Evolutionary conservation across 768 basidiomycete genomes (phyloP).

Genomic region (Peribolospora kevripleyi): DNA sequence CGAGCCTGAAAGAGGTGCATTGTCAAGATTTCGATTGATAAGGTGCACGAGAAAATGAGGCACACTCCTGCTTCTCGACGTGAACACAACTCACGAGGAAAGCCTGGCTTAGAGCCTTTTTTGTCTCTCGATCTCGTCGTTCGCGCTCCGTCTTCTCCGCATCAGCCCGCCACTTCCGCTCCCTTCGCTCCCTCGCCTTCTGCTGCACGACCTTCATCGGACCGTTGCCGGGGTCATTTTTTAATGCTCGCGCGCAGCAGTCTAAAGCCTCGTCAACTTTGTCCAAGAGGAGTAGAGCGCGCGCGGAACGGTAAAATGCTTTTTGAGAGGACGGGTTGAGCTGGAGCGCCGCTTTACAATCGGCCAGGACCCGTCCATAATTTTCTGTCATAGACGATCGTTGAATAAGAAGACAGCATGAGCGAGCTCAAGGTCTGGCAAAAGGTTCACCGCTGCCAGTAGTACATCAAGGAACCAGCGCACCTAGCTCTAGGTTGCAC

Average conservation of each 20-base stretch:
- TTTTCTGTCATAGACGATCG: conserved; percentile 34
- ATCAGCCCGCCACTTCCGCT: conserved; percentile 10
- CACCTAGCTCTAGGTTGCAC: conserved; percentile 69
- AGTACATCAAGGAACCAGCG: conserved; percentile 14
- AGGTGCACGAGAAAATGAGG: neutral
- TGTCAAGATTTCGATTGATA: conserved; percentile 1
- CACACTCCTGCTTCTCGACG: too few species aligned
- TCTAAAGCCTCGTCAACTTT: conserved; percentile 61
- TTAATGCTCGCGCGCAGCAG: conserved; percentile 7
- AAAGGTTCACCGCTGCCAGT: neutral
- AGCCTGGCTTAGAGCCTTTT: conserved; percentile 32
- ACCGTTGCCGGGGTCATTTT: conserved; percentile 30
- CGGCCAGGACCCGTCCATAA: conserved; percentile 58
- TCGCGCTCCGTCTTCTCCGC: conserved; percentile 17
- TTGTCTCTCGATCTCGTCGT: conserved; percentile 23
- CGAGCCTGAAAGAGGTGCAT: conserved; percentile 32
- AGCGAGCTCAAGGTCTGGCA: neutral
- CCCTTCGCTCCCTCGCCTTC: conserved; percentile 8
- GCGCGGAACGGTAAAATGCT: conserved; percentile 61
- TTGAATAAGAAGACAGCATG: neutral
- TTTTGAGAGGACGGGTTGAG: conserved; percentile 32
- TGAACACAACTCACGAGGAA: conserved; percentile 31
- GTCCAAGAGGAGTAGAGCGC: conserved; percentile 49
- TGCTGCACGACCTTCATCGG: conserved; percentile 27
- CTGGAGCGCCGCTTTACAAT: conserved; percentile 47